These are phyloP conservation scores for Aplosporella prunicola DNA, from an alignment of 2,329 filamentous ascomycete species.

Conservation along the genomic window DNA sequence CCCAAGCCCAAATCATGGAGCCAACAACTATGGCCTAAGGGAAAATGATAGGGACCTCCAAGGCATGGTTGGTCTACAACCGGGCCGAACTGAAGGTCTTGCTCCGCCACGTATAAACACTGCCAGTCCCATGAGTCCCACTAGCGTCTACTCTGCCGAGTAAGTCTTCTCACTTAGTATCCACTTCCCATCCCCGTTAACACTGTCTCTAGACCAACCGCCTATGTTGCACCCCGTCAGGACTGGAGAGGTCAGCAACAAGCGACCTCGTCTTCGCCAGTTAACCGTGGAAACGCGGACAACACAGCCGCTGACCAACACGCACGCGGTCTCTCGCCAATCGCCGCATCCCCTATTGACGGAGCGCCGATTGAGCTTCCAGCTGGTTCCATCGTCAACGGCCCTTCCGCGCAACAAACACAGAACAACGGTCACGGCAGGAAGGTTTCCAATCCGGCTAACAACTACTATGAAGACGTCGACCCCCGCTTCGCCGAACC, in stretches of 20 bases:
- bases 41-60: conserved; percentile 64
- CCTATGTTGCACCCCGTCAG: conserved; percentile 39
- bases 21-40: conserved; percentile 31
- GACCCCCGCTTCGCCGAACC: conserved; percentile 72
- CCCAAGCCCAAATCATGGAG: conserved; percentile 18
- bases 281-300: conserved; percentile 2
- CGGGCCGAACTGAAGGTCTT: conserved; percentile 33
- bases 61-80: conserved; percentile 64
- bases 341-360: conserved; percentile 24
- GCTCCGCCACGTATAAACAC: conserved; percentile 23
- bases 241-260: conserved; percentile 26
- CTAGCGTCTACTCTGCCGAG: conserved; percentile 45
- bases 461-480: conserved; percentile 82
- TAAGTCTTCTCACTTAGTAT: conserved; percentile 47
- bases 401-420: conserved; percentile 13
- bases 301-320: conserved; percentile 15
- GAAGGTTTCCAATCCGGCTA: conserved; percentile 10
- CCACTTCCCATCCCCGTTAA: neutral
- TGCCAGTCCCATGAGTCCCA: conserved; percentile 53
- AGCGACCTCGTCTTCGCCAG: conserved; percentile 6
- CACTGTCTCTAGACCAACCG: conserved; percentile 19
- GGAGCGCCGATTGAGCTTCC: conserved; percentile 22
- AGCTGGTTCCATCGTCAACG: conserved; percentile 21
- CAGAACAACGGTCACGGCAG: conserved; percentile 2
- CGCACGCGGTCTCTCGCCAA: conserved; percentile 27